Percentiles rank a stretch among this genome's conserved stretches.
These are phyloP conservation scores for Umbelopsis ramanniana DNA, from an alignment of 192 early-diverging fungal species.

Conservation along the genomic window DNA sequence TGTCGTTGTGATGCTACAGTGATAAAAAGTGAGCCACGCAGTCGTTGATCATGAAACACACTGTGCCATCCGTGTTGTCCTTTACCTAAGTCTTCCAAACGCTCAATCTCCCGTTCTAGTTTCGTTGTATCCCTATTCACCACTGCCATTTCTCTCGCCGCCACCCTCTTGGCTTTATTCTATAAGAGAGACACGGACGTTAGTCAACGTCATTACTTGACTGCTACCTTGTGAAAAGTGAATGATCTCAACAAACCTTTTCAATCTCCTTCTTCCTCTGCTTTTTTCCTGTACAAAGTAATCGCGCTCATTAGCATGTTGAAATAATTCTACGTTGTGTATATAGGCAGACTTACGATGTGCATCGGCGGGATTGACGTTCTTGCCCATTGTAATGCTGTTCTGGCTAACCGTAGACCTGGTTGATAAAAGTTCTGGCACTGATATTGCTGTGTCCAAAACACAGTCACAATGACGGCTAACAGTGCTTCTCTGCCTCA, in stretches of 20 bases:
- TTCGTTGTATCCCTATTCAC: constrained; percentile 62
- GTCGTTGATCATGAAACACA: not conserved
- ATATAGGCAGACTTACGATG: constrained; percentile 22
- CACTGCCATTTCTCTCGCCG: constrained; percentile 52
- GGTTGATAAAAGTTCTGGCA: too few species aligned
- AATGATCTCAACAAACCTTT: constrained; percentile 26
- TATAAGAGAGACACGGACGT: constrained; percentile 24
- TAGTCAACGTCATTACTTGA: not conserved
- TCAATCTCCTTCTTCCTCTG: constrained; percentile 42
- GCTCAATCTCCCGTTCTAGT: constrained; percentile 53
- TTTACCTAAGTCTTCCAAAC: constrained; percentile 52
- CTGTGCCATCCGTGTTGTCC: not conserved
- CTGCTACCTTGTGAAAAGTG: not conserved
- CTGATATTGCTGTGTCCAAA: not conserved
- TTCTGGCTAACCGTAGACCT: too few species aligned
- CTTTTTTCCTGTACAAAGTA: constrained; percentile 29
- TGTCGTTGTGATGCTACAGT: constrained; percentile 39
- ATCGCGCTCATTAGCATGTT: not conserved
- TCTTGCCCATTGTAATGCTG: constrained; percentile 19
- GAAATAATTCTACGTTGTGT: not conserved
- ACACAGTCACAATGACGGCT: not conserved
- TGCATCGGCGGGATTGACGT: constrained; percentile 43
- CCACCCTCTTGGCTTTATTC: constrained; percentile 71
- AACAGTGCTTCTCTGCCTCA: too few species aligned
- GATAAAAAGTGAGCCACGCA: not conserved